Base-by-base conservation (phyloP, 2,329 filamentous ascomycete species). In the Neofusicoccum parvum region DNA sequence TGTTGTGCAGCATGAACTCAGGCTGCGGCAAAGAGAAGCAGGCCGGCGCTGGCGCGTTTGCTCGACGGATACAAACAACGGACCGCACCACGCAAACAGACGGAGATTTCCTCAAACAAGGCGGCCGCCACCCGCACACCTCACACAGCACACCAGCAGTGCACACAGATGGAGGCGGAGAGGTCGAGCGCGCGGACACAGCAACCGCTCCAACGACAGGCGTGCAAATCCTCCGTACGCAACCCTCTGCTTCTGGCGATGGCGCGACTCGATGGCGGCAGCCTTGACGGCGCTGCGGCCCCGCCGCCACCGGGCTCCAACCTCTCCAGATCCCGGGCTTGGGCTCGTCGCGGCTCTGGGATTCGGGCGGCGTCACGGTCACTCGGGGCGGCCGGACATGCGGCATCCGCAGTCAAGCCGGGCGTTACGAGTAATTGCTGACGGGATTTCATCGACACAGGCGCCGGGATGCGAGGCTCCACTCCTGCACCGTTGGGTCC, bases 271-370 rank as follows among this genome's bases (percentile, higher is more conserved):
- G 14, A 23, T n/a, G 53, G 36, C 37, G 46, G 7, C 17, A 49
- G 37, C 53, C 20, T 20, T 15, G 37, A 10, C 20, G 37, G 36
- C 34, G 50, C 12, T 23, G 53, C 27, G 27, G 27, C 27, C 27
- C 27, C 53, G 36, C 53, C 14, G 53, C 37, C 53, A 56, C 53
- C 53, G 53, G 36, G 53, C 41, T 37, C 17, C 53, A 56, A 27
- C 34, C 20, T 39, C 39, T 56, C 37, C 53, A 56, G 37, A n/a
- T 39, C 43, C 17, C 14, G 15, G 43, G 53, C 37, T 32, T 41
- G 53, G 53, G 20, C 39, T 39, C 37, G 53, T 32, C 23, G 41
- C 39, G 39, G 5, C 23, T 17, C 12, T 20, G 54, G 23, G 10
- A 14, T 4, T 12, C 54, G 54, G 39, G 39, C 54, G 54, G 54